Evolutionary conservation across 139 green algal genomes (phyloP).

Genomic region (Coccomyxa sp.): DNA sequence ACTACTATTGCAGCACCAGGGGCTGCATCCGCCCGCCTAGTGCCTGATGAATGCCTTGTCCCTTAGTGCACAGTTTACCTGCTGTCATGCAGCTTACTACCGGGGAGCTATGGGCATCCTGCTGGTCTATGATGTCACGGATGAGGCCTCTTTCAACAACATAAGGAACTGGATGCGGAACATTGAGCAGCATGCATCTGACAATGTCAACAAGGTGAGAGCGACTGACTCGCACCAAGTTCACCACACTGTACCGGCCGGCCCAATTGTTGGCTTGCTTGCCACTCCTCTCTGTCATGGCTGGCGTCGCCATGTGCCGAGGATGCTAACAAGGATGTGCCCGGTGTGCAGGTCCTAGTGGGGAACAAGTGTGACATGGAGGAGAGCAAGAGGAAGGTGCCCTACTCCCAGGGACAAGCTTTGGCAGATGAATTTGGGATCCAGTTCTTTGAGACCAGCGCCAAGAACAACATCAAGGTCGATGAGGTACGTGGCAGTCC

Average conservation of each 20-base stretch:
- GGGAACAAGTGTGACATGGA: slow-evolving; percentile 96
- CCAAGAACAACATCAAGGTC: slow-evolving; percentile 79
- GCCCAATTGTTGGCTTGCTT: not conserved
- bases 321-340: not conserved
- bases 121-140: slow-evolving; percentile 96
- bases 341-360: slow-evolving; percentile 69
- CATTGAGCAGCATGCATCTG: slow-evolving; percentile 93
- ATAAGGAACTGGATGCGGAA: slow-evolving; percentile 98
- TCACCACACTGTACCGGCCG: not conserved
- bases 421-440: slow-evolving; percentile 91
- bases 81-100: slow-evolving; percentile 85
- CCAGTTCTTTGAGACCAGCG: slow-evolving; percentile 90
- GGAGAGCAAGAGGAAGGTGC: slow-evolving; percentile 76
- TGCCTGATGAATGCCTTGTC: not conserved
- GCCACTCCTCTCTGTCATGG: not conserved
- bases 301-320: not conserved
- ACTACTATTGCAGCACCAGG: not conserved
- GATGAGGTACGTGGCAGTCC: no score
- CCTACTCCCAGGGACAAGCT: slow-evolving; percentile 66
- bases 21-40: no score
- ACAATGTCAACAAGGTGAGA: slow-evolving; percentile 90
- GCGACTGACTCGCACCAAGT: not conserved
- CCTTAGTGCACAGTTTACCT: not conserved
- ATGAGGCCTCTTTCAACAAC: slow-evolving; percentile 95
- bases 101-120: slow-evolving; percentile 94